These are phyloP conservation scores for Gracilaria caudata DNA, from an alignment of 23 red algal species.

Conservation along the genomic window DNA sequence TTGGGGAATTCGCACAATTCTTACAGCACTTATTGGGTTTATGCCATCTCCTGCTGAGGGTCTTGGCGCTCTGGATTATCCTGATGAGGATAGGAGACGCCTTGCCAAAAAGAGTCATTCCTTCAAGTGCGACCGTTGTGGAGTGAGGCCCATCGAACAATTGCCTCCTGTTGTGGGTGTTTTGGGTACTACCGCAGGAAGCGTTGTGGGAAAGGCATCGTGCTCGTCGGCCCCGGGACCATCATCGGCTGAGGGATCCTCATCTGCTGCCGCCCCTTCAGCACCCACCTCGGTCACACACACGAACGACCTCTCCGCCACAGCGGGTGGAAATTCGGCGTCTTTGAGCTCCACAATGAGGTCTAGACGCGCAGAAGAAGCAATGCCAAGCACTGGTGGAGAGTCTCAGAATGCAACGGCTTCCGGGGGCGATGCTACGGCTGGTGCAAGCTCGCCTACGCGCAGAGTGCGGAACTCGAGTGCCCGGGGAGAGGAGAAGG, in stretches of 20 bases:
- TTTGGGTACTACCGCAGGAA: not conserved
- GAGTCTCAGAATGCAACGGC: not conserved
- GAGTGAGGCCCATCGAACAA: conserved; percentile 36
- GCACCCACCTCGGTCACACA: not conserved
- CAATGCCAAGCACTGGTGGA: too few relatives aligned
- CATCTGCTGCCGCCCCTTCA: not conserved
- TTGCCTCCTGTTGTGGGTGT: not conserved
- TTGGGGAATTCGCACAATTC: conserved; percentile 96
- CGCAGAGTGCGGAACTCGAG: not conserved
- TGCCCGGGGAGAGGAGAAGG: conserved; percentile 33
- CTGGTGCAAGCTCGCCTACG: not conserved
- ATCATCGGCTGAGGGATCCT: not conserved
- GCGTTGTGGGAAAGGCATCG: not conserved
- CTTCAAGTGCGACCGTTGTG: conserved; percentile 70
- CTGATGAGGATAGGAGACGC: conserved; percentile 71
- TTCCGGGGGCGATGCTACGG: not conserved
- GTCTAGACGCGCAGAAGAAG: not conserved
- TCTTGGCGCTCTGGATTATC: conserved; percentile 84
- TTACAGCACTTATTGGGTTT: conserved; percentile 92
- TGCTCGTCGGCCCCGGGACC: not conserved
- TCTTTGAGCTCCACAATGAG: not conserved
- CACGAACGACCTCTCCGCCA: not conserved
- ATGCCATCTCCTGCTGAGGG: conserved; percentile 88
- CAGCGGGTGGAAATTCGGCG: not conserved
- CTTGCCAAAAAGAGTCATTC: conserved; percentile 59